Evolutionary conservation across 768 basidiomycete species (phyloP).

Genomic region (Tricholoma terreum): DNA sequence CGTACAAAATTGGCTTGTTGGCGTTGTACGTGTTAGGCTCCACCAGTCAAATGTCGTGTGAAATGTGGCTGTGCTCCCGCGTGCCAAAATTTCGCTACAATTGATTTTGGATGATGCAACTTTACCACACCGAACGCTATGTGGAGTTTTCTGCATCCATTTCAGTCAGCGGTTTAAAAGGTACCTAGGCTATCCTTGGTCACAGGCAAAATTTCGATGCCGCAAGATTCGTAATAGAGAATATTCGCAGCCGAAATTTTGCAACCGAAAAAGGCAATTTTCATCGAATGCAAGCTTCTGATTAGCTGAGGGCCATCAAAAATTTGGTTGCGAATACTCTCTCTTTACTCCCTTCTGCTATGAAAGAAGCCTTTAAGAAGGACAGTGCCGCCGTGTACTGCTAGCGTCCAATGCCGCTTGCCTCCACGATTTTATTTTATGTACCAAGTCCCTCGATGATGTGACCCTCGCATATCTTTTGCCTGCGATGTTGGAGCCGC

Average conservation of each 20-base stretch:
- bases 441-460: slow-evolving; percentile 56
- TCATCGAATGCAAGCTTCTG: no score
- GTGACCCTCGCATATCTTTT: slow-evolving; percentile 63
- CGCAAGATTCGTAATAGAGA: slow-evolving; percentile 62
- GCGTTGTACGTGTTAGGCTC: no score
- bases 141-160: slow-evolving; percentile 70
- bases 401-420: slow-evolving; percentile 80
- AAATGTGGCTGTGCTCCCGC: no score
- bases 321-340: no score
- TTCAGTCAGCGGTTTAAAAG: slow-evolving; percentile 73
- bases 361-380: no score
- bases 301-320: no score
- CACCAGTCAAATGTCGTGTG: no score
- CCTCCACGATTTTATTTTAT: slow-evolving; percentile 75
- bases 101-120: no score
- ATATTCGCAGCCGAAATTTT: no score
- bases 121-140: slow-evolving; percentile 49
- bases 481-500: slow-evolving; percentile 58
- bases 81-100: no score
- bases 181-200: slow-evolving; percentile 73
- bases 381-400: slow-evolving; percentile 61
- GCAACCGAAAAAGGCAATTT: no score
- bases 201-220: slow-evolving; percentile 62
- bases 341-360: slow-evolving; percentile 56
- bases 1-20: no score